Conservation (phyloP, 129 eudicot species). For the Tanacetum coccineum region DNA sequence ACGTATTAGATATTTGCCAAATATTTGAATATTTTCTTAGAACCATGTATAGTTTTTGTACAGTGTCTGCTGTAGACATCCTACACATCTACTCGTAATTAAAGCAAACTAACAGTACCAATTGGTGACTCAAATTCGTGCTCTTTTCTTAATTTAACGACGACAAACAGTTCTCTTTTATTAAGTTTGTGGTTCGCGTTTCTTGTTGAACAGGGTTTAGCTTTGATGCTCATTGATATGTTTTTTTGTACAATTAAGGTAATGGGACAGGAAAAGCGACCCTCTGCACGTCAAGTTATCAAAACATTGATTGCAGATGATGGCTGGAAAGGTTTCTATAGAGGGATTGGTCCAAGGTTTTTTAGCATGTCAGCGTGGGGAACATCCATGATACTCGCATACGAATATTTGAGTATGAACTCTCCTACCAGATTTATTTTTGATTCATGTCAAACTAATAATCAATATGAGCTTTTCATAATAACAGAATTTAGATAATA, state of each 20-base stretch:
- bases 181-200: slow-evolving; percentile 2
- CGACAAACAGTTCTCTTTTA: not conserved
- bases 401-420: slow-evolving; percentile 82
- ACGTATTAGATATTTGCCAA: no score
- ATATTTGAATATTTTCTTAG: no score
- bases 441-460: not conserved
- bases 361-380: slow-evolving; percentile 99
- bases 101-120: no score
- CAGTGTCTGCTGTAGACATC: no score
- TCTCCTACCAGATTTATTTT: slow-evolving; percentile 1
- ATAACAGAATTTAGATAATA: slow-evolving; percentile 1
- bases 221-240: slow-evolving; percentile 18
- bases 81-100: no score
- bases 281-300: slow-evolving; percentile 67
- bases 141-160: no score
- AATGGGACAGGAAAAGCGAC: slow-evolving; percentile 74
- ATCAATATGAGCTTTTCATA: slow-evolving; percentile 1
- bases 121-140: no score
- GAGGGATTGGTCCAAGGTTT: slow-evolving; percentile 98
- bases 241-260: slow-evolving; percentile 40
- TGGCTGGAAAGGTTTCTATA: slow-evolving; percentile 87
- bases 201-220: not conserved
- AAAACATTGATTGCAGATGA: slow-evolving; percentile 69
- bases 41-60: no score
- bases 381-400: slow-evolving; percentile 95